Base-by-base conservation (phyloP, 768 basidiomycete species). In the Phallus indusiatus region DNA sequence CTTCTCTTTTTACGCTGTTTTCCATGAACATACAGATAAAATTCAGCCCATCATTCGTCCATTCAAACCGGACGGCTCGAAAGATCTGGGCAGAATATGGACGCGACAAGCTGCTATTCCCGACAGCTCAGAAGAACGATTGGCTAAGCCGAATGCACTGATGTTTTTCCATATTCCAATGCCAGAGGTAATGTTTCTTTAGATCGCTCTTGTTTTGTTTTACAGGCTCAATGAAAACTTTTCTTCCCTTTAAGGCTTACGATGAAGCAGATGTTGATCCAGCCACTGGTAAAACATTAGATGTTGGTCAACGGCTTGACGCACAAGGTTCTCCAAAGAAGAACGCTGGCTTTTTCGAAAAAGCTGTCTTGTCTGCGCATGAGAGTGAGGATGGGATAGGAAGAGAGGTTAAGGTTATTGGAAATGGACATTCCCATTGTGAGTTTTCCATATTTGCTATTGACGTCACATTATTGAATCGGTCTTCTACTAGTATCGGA, bases 101-200 rank as follows among this genome's bases (percentile, higher is more conserved):
- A 70, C 71, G 55, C 79, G 88, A 20, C 80, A 86, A 63, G 69
- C 70, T 34, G 47, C 28, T 20, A n/a, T 24, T 36, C 48, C 59
- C 54, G 33, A 60, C 1, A 64, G 61, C 14, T 84, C 88, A 0
- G 68, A 75, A 53, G 70, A 71, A 21, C 71, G 73, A 65, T 76
- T 94, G 2, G 90, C 89, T 4, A 98, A 96, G 70, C 95, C 95
- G 1, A 97, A 97, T 66, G 95, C 92, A 0, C 70, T 98, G 64
- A 90, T 92, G 88, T 96, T 95, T 74, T 97, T 96, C 84, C 95
- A 98, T 64, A 98, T 99, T 51, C 95, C 95, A 54, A 67, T 97
- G 86, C 90, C 35, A 22, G 21, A 36, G 22, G 22, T 28, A 55
- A 9, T 56, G 12, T n/a, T n/a, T n/a, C n/a, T n/a, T n/a, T n/a